phyloP scores from a whole-genome alignment of 306 rosid genomes.

The Herpetospermum pedunculosum region DNA sequence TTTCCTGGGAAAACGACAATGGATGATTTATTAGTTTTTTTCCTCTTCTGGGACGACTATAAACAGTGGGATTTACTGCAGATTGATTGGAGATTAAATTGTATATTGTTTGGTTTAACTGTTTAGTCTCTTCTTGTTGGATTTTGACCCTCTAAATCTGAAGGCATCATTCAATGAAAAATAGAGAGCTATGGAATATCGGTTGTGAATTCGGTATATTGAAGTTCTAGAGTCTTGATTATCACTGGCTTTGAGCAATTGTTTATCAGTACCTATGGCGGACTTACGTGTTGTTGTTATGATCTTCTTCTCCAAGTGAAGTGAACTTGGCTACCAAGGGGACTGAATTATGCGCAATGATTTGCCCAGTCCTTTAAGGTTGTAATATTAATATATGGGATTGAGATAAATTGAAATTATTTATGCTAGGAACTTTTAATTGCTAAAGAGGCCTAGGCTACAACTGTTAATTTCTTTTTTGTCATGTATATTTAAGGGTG shows the following conservation, averaged over 20 bases:
- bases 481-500: background rate
- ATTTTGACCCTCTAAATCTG: background rate
- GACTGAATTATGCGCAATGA: background rate
- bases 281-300: background rate
- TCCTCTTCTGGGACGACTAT: background rate
- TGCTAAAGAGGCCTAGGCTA: background rate
- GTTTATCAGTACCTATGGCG: background rate
- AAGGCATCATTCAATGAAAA: background rate
- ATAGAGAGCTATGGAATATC: background rate
- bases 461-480: background rate
- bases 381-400: background rate
- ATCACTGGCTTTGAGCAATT: background rate
- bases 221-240: background rate
- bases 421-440: background rate
- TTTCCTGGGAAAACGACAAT: background rate
- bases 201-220: background rate
- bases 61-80: background rate
- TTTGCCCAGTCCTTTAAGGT: background rate
- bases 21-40: background rate
- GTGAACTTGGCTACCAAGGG: background rate
- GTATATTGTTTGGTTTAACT: background rate
- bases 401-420: background rate
- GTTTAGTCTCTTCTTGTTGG: background rate
- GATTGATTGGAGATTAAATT: background rate
- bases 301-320: background rate